These are phyloP conservation scores for Calonectria fujianensis DNA, from an alignment of 2,329 filamentous ascomycete species.

Conservation along the genomic window DNA sequence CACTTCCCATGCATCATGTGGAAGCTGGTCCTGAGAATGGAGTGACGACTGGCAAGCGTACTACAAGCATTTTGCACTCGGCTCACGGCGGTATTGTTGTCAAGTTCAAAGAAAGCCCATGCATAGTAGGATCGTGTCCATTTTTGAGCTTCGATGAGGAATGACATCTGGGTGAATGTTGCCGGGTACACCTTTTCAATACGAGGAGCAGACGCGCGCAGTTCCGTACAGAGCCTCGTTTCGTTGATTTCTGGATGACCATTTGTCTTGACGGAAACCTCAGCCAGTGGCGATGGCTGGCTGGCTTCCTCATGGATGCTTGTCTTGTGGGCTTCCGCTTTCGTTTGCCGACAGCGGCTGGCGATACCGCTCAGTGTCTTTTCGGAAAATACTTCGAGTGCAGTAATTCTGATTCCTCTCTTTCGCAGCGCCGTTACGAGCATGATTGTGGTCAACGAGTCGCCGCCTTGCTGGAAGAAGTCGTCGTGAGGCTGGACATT, in stretches of 20 bases:
- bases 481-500: not conserved
- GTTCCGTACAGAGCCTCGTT: not conserved
- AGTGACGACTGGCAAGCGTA: not conserved
- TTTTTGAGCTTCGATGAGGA: constrained; percentile 4
- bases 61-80: not conserved
- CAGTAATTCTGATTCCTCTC: not conserved
- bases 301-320: no score
- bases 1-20: not conserved
- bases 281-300: not conserved
- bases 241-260: not conserved
- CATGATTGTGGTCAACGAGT: constrained; percentile 4
- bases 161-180: not conserved
- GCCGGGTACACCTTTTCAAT: not conserved
- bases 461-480: constrained; percentile 7
- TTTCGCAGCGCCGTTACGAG: not conserved
- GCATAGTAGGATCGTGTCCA: not conserved
- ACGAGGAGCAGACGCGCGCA: not conserved
- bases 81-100: no score
- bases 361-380: not conserved
- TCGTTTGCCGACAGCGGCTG: not conserved
- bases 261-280: not conserved
- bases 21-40: constrained; percentile 3
- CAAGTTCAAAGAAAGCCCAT: constrained; percentile 1
- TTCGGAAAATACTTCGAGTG: not conserved
- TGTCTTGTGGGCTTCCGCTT: not conserved